Evolutionary conservation across 345 rosid genomes (phyloP), one percentile per base, ranked within the genome.

Genomic region (Nephelium lappaceum): DNA sequence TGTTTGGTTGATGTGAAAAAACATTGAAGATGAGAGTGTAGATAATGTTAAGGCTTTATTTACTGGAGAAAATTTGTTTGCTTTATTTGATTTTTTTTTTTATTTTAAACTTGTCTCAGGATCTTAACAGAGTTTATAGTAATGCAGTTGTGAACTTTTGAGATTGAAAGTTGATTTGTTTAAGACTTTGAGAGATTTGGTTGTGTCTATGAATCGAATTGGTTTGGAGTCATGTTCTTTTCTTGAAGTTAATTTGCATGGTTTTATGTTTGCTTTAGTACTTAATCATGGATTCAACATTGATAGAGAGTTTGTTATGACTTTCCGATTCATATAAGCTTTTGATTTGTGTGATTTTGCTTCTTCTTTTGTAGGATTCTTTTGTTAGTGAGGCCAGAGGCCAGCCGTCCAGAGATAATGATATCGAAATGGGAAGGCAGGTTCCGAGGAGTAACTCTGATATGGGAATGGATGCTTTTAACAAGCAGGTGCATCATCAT

Each of bases 401-500:
- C 41, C 81, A 72, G 70, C 82, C 77, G 51, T 82, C 85, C 18
- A 63, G 77, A 51, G 70, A 79, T 72, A 57, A 76, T 66, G 95
- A 88, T 77, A 81, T 91, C 4, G 95, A 91, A 82, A 91, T 91
- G 95, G 92, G 95, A 69, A 53, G 42, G 47, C 86, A 42, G 60
- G 68, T 31, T 72, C 79, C 91, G 0, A 80, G 83, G 72, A 81
- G 85, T 74, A 88, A 75, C 84, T 82, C 92, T 0, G 91, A 91
- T 64, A 75, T 82, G 85, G 95, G 93, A 80, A 85, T 89, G 86
- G 91, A 88, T 64, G 83, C 89, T 84, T 92, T 92, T 85, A 81
- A 87, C 75, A 88, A 85, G 85, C 92, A 92, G 92, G 95, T 88
- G 70, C 71, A 36, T 41, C 31, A 12, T 58, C 21, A 63, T 47